phyloP scores from a whole-genome alignment of 805 yeast species.

The Ogataea paraovalis region DNA sequence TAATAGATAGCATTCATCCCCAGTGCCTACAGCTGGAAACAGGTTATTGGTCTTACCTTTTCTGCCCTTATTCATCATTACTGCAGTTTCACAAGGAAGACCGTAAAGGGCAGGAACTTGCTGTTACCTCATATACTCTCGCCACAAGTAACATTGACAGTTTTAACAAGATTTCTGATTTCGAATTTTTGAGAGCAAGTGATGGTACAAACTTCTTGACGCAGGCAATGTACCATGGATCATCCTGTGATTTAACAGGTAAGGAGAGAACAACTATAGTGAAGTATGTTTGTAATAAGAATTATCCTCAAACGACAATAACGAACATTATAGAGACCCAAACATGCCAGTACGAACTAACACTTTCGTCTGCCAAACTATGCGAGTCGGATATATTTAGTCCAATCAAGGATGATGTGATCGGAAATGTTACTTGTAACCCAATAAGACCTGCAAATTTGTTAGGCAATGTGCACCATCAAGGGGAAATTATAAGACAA shows the following conservation, averaged over 20 bases:
- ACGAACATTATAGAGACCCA: constrained; percentile 25
- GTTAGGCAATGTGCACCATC: not conserved
- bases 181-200: constrained; percentile 18
- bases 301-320: constrained; percentile 15
- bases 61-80: not conserved
- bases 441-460: constrained; percentile 7
- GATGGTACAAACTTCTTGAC: constrained; percentile 28
- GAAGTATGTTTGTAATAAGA: constrained; percentile 26
- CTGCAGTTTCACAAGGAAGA: not conserved
- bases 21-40: not conserved
- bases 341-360: constrained; percentile 31
- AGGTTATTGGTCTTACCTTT: not conserved
- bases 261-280: constrained; percentile 25
- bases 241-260: constrained; percentile 32
- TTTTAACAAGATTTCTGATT: constrained; percentile 18
- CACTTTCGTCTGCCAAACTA: constrained; percentile 20
- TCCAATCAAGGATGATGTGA: constrained; percentile 7
- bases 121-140: constrained; percentile 9
- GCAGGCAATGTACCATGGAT: constrained; percentile 28
- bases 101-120: not conserved
- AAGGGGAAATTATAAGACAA: constrained; percentile 1
- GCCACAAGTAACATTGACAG: constrained; percentile 13
- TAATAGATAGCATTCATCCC: constrained; percentile 8
- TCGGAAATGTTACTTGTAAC: constrained; percentile 19
- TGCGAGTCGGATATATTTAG: constrained; percentile 21